phyloP scores from a whole-genome alignment of 2,329 filamentous ascomycete genomes.

The Penicillium janthinellum region DNA sequence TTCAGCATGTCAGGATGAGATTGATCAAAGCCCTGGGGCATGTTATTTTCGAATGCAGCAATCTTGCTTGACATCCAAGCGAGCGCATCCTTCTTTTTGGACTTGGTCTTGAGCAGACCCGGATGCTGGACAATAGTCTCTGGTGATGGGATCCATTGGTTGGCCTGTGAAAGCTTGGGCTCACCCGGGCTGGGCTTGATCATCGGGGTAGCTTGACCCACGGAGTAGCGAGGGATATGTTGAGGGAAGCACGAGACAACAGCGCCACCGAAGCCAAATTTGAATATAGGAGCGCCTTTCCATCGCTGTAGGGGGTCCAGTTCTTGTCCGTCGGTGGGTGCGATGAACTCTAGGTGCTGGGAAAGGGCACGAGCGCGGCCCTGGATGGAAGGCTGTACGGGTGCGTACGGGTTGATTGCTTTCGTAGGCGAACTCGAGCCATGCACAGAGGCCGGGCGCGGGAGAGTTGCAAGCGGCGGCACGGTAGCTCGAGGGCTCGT shows the following conservation, averaged over 20 bases:
- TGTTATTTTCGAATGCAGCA: constrained; percentile 65
- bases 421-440: constrained; percentile 47
- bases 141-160: constrained; percentile 69
- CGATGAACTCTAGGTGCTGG: constrained; percentile 57
- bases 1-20: constrained; percentile 58
- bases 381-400: constrained; percentile 36
- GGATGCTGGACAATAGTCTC: constrained; percentile 81
- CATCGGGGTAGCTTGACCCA: constrained; percentile 70
- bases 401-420: constrained; percentile 39
- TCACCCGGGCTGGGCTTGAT: constrained; percentile 82
- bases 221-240: constrained; percentile 81
- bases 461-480: constrained; percentile 49
- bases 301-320: constrained; percentile 82
- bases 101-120: constrained; percentile 83
- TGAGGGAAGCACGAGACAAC: constrained; percentile 85
- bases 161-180: constrained; percentile 74
- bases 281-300: constrained; percentile 84
- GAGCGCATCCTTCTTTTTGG: constrained; percentile 91
- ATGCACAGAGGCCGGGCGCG: constrained; percentile 58
- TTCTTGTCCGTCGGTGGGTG: constrained; percentile 57
- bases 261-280: constrained; percentile 83
- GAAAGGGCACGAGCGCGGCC: constrained; percentile 48
- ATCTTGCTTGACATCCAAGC: constrained; percentile 80
- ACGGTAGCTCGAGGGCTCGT: constrained; percentile 50
- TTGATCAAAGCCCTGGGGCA: constrained; percentile 51